phyloP scores from a whole-genome alignment of 768 basidiomycete species.

The Leccinum incarnatum region DNA sequence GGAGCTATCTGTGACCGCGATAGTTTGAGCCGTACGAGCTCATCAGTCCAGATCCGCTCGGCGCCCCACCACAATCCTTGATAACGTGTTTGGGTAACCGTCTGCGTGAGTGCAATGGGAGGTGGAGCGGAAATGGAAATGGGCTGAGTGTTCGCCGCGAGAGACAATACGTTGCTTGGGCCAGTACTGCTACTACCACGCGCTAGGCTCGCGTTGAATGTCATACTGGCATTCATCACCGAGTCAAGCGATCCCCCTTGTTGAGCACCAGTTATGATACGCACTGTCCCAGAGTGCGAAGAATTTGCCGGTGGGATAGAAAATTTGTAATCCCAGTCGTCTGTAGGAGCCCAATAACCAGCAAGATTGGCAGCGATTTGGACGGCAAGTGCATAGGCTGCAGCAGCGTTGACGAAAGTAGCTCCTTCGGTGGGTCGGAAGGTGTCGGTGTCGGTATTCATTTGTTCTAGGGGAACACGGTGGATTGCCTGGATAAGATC shows the following conservation, averaged over 20 bases:
- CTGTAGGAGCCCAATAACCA: constrained; percentile 67
- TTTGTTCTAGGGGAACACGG: constrained; percentile 39
- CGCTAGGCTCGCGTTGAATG: constrained; percentile 38
- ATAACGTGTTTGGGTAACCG: constrained; percentile 53
- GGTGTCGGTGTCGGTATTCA: constrained; percentile 43
- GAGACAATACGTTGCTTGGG: constrained; percentile 3
- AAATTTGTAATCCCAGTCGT: constrained; percentile 66
- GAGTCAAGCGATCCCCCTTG: constrained; percentile 35
- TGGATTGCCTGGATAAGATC: constrained; percentile 51
- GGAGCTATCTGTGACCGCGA: constrained; percentile 67
- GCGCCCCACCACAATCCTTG: constrained; percentile 90
- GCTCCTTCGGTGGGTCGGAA: constrained; percentile 47
- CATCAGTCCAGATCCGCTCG: constrained; percentile 84
- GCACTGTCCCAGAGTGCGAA: constrained; percentile 5
- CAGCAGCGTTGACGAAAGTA: constrained; percentile 50
- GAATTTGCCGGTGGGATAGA: constrained; percentile 33
- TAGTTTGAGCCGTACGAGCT: constrained; percentile 76
- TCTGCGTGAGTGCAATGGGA: constrained; percentile 26
- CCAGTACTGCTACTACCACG: constrained; percentile 3
- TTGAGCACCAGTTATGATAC: constrained; percentile 8
- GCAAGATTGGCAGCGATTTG: constrained; percentile 67
- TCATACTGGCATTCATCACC: constrained; percentile 46
- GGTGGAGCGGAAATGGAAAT: constrained; percentile 16
- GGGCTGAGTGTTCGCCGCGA: neutral
- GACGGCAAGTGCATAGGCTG: constrained; percentile 67